A percentile compares a stretch with the other conserved stretches of the same genome.
These are phyloP conservation scores for Panaeolus papilionaceus DNA, from an alignment of 768 basidiomycete species.

Conservation along the genomic window DNA sequence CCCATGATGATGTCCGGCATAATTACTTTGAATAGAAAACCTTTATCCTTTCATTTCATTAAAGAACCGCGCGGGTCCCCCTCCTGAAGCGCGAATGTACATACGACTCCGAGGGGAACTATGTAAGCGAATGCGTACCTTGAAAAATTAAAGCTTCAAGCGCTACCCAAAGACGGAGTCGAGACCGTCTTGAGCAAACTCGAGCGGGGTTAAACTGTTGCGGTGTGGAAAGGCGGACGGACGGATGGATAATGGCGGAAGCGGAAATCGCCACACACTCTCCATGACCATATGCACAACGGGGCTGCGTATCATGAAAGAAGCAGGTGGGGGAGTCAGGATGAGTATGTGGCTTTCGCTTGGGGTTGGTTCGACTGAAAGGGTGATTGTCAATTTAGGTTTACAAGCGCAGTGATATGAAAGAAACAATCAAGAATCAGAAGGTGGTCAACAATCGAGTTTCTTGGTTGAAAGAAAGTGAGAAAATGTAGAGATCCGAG, in stretches of 20 bases:
- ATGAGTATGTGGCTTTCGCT: background rate
- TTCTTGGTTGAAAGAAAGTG: too few species aligned
- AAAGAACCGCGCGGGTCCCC: conserved; percentile 1
- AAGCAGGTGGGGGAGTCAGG: background rate
- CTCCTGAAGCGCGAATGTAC: background rate
- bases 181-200: background rate
- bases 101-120: conserved; percentile 3
- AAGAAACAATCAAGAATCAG: conserved; percentile 4
- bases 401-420: conserved; percentile 1
- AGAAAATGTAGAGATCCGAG: too few species aligned
- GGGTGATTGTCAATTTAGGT: background rate
- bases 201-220: background rate
- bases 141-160: too few species aligned
- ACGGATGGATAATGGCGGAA: too few species aligned
- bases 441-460: background rate
- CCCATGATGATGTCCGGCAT: background rate
- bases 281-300: background rate
- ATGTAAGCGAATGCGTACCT: background rate
- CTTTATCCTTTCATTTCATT: conserved; percentile 3
- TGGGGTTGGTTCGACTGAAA: background rate
- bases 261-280: background rate
- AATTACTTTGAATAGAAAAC: conserved; percentile 7
- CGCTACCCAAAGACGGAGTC: background rate
- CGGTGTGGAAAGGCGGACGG: too few species aligned
- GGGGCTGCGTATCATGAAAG: background rate